Evolutionary conservation across 2,329 filamentous ascomycete species (phyloP), one percentile per base, ranked within the genome.

Genomic region (Ceratocystis variospora): DNA sequence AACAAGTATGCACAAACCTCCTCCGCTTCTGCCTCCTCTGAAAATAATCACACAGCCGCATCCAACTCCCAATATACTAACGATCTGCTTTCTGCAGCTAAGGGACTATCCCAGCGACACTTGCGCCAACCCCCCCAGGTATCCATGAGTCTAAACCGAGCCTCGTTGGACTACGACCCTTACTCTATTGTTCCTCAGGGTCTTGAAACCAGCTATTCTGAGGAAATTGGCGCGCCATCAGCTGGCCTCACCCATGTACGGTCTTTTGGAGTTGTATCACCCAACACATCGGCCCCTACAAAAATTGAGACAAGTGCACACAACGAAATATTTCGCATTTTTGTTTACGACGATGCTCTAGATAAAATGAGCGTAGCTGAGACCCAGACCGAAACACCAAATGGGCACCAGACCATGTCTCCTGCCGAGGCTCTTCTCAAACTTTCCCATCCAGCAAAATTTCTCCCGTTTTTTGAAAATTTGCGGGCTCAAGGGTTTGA

Each of bases 401-500:
- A 84, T 5, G 31, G 17, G 8, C 62, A 63, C 12, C 46, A 63
- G 62, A 53, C 44, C 1, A 50, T 63, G 25, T 80, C 83, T 0
- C 83, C 86, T 0, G 78, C 83, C 7, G 82, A 87, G 61, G 82
- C 83, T 1, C 75, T 89, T 1, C 77, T 82, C 1, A 79, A 80
- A 6, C 77, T 89, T 19, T 81, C 83, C 0, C 81, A 86, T 68
- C 85, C 86, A 0, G 78, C 81, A 62, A 83, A 83, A 69, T 89
- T 89, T 74, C 78, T 88, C 12, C 80, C 85, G 3, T 79, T 88
- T 70, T 84, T 89, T 67, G 76, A 77, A 2, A 73, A 78, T 0
- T 77, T 88, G 1, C 79, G 85, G 68, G 76, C 77, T 0, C 78
- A 86, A 66, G 87, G 86, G 0, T 89, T 84, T 69, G 85, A 88